phyloP scores from a whole-genome alignment of 441 rosid genomes.

The Euphorbia corollata region DNA sequence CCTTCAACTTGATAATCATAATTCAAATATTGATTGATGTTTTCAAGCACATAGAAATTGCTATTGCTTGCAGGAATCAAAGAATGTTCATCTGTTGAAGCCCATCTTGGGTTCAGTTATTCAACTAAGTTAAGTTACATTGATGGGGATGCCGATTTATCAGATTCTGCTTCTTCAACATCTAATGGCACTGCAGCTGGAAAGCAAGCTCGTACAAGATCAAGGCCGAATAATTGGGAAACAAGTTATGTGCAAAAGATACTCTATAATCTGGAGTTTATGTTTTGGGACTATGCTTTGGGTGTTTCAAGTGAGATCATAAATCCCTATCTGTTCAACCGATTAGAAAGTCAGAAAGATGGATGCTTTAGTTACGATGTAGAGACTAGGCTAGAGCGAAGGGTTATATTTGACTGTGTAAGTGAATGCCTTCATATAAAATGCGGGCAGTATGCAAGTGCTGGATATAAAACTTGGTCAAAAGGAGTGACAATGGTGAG shows the following conservation, averaged over 20 bases:
- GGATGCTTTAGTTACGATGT: constrained; percentile 22
- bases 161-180: constrained; percentile 37
- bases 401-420: constrained; percentile 56
- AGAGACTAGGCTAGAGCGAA: constrained; percentile 40
- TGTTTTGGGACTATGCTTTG: constrained; percentile 55
- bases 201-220: constrained; percentile 22
- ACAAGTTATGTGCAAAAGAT: constrained; percentile 43
- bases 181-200: constrained; percentile 30
- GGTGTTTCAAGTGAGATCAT: constrained; percentile 38
- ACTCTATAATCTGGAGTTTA: constrained; percentile 48
- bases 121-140: constrained; percentile 29
- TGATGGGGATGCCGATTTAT: constrained; percentile 46
- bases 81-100: constrained; percentile 43
- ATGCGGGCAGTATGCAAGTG: constrained; percentile 40
- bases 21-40: not conserved
- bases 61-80: constrained; percentile 40
- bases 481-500: constrained; percentile 43
- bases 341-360: constrained; percentile 43
- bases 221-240: constrained; percentile 37
- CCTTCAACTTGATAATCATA: not conserved
- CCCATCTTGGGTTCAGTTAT: constrained; percentile 34
- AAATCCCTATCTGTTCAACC: constrained; percentile 56
- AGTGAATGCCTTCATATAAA: constrained; percentile 58
- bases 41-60: constrained; percentile 13
- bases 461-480: constrained; percentile 50